Conservation (phyloP, 306 rosid species). For the Glycine soja region DNA sequence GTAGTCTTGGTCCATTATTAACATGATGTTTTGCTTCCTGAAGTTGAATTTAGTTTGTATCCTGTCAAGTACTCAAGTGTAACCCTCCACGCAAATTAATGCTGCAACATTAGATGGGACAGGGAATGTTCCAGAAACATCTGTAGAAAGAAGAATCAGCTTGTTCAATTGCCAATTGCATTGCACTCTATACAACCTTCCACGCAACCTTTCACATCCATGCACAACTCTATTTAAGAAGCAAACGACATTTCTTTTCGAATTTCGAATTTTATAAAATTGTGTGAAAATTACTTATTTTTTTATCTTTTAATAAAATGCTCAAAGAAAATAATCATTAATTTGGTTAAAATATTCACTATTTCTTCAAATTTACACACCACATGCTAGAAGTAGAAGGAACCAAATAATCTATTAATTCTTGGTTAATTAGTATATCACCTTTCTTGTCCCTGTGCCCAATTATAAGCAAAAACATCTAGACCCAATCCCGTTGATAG, state of each 20-base stretch:
- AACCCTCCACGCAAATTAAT: too few relatives aligned
- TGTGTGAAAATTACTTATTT: not conserved
- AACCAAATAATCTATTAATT: not conserved
- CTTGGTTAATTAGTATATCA: not conserved
- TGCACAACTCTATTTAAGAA: not conserved
- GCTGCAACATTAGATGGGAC: too few relatives aligned
- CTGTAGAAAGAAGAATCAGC: too few relatives aligned
- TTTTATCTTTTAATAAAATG: not conserved
- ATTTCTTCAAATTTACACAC: not conserved
- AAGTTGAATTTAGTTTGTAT: too few relatives aligned
- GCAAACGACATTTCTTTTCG: not conserved
- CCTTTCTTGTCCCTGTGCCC: not conserved
- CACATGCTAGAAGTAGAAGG: not conserved
- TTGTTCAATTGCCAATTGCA: too few relatives aligned
- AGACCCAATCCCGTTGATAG: too few relatives aligned
- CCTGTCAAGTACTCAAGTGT: too few relatives aligned
- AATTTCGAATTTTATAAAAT: constrained; percentile 1
- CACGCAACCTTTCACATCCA: too few relatives aligned
- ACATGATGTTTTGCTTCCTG: too few relatives aligned
- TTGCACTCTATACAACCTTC: not conserved
- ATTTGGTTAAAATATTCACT: not conserved
- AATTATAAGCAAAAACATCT: not conserved
- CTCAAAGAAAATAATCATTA: not conserved
- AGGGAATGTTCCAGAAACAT: too few relatives aligned
- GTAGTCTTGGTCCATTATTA: too few relatives aligned